phyloP scores from a whole-genome alignment of 257 asterid genomes.

The Forsythia suspensa region DNA sequence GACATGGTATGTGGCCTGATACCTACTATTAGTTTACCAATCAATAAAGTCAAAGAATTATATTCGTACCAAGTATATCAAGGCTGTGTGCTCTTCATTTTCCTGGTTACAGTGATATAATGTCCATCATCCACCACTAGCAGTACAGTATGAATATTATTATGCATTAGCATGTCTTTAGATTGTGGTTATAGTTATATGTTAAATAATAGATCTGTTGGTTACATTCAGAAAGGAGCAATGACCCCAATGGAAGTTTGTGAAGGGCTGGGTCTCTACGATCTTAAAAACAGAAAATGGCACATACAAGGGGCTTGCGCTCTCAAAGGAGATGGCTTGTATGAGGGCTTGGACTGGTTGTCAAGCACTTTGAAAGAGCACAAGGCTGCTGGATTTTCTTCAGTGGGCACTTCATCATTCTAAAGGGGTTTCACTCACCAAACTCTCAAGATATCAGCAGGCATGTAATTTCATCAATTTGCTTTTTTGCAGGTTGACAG shows the following conservation, averaged over 20 bases:
- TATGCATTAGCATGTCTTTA: neutral
- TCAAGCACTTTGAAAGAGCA: conserved; percentile 84
- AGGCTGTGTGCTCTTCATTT: neutral
- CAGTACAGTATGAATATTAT: neutral
- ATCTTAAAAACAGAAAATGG: conserved; percentile 88
- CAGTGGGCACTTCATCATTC: conserved; percentile 76
- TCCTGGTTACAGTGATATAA: neutral
- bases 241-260: conserved; percentile 93
- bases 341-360: conserved; percentile 97
- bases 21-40: neutral
- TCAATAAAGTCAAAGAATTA: neutral
- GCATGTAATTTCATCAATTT: neutral
- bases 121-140: neutral
- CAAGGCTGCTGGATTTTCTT: conserved; percentile 79
- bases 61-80: neutral
- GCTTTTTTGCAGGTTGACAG: conserved; percentile 4
- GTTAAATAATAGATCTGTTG: neutral
- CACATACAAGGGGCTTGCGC: conserved; percentile 97
- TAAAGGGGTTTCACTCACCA: conserved; percentile 39
- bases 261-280: conserved; percentile 85
- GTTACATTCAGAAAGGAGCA: conserved; percentile 76
- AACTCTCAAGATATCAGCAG: neutral
- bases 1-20: conserved; percentile 69
- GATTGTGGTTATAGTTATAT: neutral
- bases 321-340: conserved; percentile 87